Evolutionary conservation across 306 rosid genomes (phyloP), one percentile per base, ranked within the genome.

Genomic region (Potentilla sterilis): DNA sequence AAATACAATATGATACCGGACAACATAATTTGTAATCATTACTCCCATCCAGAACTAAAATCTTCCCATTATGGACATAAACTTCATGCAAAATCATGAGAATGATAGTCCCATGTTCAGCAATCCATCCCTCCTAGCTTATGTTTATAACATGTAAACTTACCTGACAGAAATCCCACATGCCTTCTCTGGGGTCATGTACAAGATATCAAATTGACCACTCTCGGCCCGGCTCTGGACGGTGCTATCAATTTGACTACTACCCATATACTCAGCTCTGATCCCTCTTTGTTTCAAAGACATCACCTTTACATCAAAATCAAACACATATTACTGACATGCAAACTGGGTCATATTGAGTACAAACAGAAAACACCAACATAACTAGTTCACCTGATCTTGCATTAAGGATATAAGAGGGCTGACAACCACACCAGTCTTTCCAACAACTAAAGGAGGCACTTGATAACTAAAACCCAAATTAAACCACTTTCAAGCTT

Each of bases 181-280:
- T 18, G 98, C 98, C 86, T 91, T 93, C 80, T 91, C 97, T 18
- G 98, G 98, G 49, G 98, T 93, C 98, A 93, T 89, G 87, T 83
- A 91, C 73, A 93, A 78, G 77, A 93, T 77, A 72, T 88, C 89
- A 82, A 88, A 93, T 47, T 89, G 89, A 78, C 98, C 98, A 12
- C 14, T 83, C 84, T 93, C 97, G 28, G 98, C 98, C 81, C 77
- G 88, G 64, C 48, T 78, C 83, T 89, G 96, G 81, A 93, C 86
- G 9, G 86, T 86, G 66, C 67, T 38, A 79, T 93, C 97, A 21
- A 84, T 89, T 84, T 91, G 98, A 83, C 90, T 82, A 32, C 98
- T 93, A 57, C 92, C 94, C 73, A 93, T 92, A 85, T 86, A 89
- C 83, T 93, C 96, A 24, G 97, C 93, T 81, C 82, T 88, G 78